phyloP scores from a whole-genome alignment of 73 alveolate genomes.

The Effrenium voratum region DNA sequence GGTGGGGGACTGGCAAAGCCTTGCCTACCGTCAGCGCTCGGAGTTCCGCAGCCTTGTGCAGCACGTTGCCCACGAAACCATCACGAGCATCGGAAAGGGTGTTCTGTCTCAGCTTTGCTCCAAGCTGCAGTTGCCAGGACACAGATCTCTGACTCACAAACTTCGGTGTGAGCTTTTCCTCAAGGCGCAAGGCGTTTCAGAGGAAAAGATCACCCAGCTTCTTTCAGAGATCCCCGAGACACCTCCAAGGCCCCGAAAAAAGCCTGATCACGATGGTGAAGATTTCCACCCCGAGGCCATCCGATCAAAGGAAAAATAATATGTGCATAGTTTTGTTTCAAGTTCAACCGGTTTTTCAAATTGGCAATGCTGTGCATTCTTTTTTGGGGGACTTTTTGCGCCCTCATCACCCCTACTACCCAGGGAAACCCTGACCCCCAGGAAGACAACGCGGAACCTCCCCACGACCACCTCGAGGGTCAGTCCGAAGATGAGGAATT shows the following conservation, averaged over 20 bases:
- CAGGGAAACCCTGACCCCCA: neutral
- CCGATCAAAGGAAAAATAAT: neutral
- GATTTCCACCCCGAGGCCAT: neutral
- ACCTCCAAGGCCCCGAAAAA: neutral
- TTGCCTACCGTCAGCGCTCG: neutral
- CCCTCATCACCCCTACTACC: neutral
- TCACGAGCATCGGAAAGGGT: neutral
- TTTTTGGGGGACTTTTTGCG: neutral
- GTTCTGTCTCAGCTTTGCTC: neutral
- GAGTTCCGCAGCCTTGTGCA: neutral
- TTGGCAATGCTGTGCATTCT: neutral
- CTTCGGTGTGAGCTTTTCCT: constrained; percentile 1
- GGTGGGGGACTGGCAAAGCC: neutral
- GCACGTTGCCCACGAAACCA: neutral
- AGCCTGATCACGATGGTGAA: neutral
- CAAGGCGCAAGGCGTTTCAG: neutral
- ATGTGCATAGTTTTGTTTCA: neutral
- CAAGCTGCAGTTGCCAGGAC: neutral
- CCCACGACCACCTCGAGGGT: neutral
- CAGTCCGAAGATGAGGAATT: neutral
- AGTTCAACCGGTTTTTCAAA: neutral
- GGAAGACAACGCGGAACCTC: neutral
- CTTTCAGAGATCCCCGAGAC: constrained; percentile 5
- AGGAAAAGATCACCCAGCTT: neutral
- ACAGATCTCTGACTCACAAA: neutral